Percentiles rank a stretch among this genome's conserved stretches.
These are phyloP conservation scores for Gomphus bonarii DNA, from an alignment of 1,284 basidiomycete species.

Conservation along the genomic window DNA sequence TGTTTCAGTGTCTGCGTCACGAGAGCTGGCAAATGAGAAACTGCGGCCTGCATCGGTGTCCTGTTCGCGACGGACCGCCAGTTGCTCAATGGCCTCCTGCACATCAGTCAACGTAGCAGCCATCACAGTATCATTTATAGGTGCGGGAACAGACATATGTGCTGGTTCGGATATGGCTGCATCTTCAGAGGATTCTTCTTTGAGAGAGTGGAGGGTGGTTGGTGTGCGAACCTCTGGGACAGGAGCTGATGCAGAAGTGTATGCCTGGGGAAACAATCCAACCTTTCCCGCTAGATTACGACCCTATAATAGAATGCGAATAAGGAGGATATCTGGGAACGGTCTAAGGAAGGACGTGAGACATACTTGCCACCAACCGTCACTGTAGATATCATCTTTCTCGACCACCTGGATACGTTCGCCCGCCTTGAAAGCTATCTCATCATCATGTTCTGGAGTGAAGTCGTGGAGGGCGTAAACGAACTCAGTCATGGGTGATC, in stretches of 20 bases:
- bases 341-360: constrained; percentile 8
- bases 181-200: constrained; percentile 30
- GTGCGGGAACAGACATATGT: background rate
- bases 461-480: constrained; percentile 85
- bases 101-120: constrained; percentile 80
- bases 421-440: constrained; percentile 79
- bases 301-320: constrained; percentile 42
- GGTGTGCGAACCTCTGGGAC: constrained; percentile 19
- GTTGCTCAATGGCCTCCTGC: constrained; percentile 75
- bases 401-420: constrained; percentile 87
- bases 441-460: constrained; percentile 87
- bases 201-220: constrained; percentile 29
- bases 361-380: constrained; percentile 98
- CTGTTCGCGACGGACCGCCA: constrained; percentile 34
- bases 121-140: constrained; percentile 49
- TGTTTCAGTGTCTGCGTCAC: constrained; percentile 44
- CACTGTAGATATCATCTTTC: constrained; percentile 87
- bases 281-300: constrained; percentile 73
- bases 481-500: constrained; percentile 33
- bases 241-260: constrained; percentile 58
- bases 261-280: constrained; percentile 88
- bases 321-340: constrained; percentile 12
- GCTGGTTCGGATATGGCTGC: background rate
- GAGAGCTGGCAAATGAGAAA: constrained; percentile 64
- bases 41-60: constrained; percentile 50